phyloP scores from a whole-genome alignment of 164 flowering plant species.

The Cinnamomum micranthum region DNA sequence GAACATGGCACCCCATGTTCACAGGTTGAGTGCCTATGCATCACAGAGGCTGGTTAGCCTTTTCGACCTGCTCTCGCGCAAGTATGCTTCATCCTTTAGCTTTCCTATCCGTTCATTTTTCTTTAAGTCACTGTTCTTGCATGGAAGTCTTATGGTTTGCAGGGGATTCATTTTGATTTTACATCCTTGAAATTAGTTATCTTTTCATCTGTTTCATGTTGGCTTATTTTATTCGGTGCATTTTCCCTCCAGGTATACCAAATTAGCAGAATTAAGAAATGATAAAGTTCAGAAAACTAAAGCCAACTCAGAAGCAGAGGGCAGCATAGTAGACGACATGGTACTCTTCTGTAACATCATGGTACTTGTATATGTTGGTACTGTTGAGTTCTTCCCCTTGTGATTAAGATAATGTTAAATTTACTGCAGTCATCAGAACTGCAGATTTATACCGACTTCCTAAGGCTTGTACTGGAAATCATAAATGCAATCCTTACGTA shows the following conservation, averaged over 20 bases:
- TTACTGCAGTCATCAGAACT: constrained; percentile 75
- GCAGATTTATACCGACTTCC: constrained; percentile 86
- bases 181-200: neutral
- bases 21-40: constrained; percentile 90
- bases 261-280: constrained; percentile 56
- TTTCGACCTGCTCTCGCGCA: constrained; percentile 93
- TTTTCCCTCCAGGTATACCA: constrained; percentile 53
- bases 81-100: constrained; percentile 43
- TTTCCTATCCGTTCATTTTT: neutral
- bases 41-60: constrained; percentile 96
- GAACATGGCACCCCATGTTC: constrained; percentile 97
- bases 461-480: constrained; percentile 91
- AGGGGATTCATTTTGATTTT: neutral
- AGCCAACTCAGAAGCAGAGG: constrained; percentile 37
- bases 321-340: constrained; percentile 48
- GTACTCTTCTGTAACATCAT: constrained; percentile 32
- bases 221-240: neutral
- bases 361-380: neutral
- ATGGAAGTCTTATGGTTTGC: neutral
- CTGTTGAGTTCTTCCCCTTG: constrained; percentile 2
- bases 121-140: neutral
- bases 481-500: constrained; percentile 85
- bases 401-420: constrained; percentile 13
- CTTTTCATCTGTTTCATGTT: neutral
- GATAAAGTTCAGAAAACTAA: constrained; percentile 37